These are phyloP conservation scores for Fusarium ambrosium DNA, from an alignment of 2,329 filamentous ascomycete species.

Conservation along the genomic window DNA sequence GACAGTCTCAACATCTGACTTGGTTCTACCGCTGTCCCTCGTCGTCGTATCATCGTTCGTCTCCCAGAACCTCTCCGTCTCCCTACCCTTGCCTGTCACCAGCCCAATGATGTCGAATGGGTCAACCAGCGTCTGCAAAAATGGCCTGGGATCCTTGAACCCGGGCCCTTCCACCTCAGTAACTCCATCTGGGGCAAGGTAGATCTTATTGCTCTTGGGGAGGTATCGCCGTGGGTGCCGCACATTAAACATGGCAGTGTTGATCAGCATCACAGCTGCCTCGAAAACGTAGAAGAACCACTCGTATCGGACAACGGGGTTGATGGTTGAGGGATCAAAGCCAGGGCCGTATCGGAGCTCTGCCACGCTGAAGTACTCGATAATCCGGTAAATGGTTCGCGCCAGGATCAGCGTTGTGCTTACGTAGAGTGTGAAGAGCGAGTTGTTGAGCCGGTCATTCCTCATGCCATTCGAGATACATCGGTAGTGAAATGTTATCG, in stretches of 20 bases:
- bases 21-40: constrained; percentile 2
- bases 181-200: constrained; percentile 63
- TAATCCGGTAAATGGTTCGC: constrained; percentile 69
- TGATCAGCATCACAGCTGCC: constrained; percentile 64
- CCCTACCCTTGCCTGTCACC: constrained; percentile 49
- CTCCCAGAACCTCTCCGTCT: constrained; percentile 55
- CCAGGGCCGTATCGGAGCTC: constrained; percentile 55
- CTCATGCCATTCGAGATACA: constrained; percentile 55
- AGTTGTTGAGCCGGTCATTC: constrained; percentile 50
- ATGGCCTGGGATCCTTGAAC: constrained; percentile 62
- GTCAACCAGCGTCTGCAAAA: constrained; percentile 58
- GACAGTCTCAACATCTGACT: constrained; percentile 17
- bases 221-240: constrained; percentile 66
- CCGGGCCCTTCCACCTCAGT: constrained; percentile 64
- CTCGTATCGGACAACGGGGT: constrained; percentile 67
- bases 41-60: constrained; percentile 1
- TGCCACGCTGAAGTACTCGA: constrained; percentile 70
- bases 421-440: constrained; percentile 64
- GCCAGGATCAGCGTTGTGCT: constrained; percentile 63
- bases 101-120: constrained; percentile 56
- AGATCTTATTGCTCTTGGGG: constrained; percentile 63
- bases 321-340: constrained; percentile 54
- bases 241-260: constrained; percentile 63
- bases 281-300: constrained; percentile 73
- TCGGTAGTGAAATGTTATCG: constrained; percentile 62